phyloP scores from a whole-genome alignment of 78 protist genomes.

The Dictyostelium capitatum region DNA sequence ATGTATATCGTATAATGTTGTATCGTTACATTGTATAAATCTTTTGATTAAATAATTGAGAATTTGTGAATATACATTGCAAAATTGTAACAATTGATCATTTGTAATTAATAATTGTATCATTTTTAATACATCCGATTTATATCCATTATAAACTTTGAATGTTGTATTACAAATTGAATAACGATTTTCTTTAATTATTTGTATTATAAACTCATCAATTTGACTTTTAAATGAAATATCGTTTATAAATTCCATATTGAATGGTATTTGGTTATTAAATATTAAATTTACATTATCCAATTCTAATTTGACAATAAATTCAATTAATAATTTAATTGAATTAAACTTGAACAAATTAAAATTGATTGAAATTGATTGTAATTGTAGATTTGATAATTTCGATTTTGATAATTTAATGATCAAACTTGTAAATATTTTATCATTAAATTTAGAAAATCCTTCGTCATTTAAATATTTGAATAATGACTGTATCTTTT shows the following conservation, averaged over 20 bases:
- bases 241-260: background rate
- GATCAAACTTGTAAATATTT: too few relatives aligned
- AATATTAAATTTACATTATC: background rate
- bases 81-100: background rate
- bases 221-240: background rate
- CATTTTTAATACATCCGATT: too few relatives aligned
- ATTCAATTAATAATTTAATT: too few relatives aligned
- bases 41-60: background rate
- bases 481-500: too few relatives aligned
- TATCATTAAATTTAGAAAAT: too few relatives aligned
- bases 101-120: background rate
- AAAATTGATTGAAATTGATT: too few relatives aligned
- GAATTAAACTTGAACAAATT: too few relatives aligned
- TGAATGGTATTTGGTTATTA: background rate
- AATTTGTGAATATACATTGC: background rate
- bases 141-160: too few relatives aligned
- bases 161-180: too few relatives aligned
- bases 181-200: background rate
- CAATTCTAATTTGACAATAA: background rate
- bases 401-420: too few relatives aligned
- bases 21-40: background rate
- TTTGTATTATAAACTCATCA: background rate
- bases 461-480: too few relatives aligned
- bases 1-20: background rate
- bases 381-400: too few relatives aligned